Evolutionary conservation across 495 filamentous ascomycete species (phyloP).

Genomic region (Sordaria brevicollis): DNA sequence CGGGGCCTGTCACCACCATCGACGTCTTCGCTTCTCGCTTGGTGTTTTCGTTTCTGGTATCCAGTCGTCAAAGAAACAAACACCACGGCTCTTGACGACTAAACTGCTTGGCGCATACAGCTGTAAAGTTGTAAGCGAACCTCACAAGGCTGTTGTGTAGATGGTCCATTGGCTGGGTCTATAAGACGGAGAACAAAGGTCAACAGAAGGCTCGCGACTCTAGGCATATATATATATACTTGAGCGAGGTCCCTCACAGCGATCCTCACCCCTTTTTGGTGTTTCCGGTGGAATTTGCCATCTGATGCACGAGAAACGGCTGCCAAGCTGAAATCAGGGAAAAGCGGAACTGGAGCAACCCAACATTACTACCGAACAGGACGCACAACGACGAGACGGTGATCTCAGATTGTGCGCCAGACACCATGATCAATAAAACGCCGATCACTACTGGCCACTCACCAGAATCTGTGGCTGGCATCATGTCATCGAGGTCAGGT

Average conservation of each 20-base stretch:
- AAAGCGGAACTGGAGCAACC: not conserved
- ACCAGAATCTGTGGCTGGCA: not conserved
- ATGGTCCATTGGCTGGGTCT: not conserved
- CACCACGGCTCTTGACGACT: not conserved
- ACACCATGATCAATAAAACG: conserved; percentile 6
- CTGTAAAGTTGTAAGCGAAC: no score
- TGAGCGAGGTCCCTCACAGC: not conserved
- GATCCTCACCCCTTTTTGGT: no score
- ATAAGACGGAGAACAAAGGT: not conserved
- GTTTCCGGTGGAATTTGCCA: no score
- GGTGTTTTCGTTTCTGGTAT: not conserved
- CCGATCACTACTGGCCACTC: conserved; percentile 8
- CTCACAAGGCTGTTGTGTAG: not conserved
- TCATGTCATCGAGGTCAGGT: no score
- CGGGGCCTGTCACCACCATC: not conserved
- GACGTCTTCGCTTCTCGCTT: not conserved
- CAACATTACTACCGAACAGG: not conserved
- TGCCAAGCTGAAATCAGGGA: not conserved
- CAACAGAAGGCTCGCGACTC: not conserved
- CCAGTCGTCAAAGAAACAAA: not conserved
- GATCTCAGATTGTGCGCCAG: conserved; percentile 7
- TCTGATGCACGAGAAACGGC: not conserved
- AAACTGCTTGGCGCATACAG: not conserved
- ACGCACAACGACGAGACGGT: conserved; percentile 5
- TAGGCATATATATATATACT: not conserved